These are phyloP conservation scores for Comarum palustre DNA, from an alignment of 306 rosid species.

Conservation along the genomic window DNA sequence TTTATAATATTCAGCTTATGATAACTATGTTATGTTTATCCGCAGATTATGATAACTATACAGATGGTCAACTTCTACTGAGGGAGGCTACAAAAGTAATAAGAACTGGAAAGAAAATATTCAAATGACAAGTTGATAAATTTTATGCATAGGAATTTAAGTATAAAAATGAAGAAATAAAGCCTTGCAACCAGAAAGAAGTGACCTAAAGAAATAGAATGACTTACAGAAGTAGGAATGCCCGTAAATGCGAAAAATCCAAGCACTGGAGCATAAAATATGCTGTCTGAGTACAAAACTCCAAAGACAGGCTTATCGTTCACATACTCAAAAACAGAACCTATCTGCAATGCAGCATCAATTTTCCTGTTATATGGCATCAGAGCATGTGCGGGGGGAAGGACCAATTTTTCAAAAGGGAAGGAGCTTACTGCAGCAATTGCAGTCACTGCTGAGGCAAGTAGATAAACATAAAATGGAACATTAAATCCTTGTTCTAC, in stretches of 20 bases:
- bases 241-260: constrained; percentile 87
- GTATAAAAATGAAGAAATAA: background rate
- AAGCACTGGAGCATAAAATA: constrained; percentile 84
- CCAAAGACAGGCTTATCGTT: constrained; percentile 87
- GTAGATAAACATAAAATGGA: constrained; percentile 68
- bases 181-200: background rate
- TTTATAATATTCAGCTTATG: background rate
- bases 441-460: constrained; percentile 83
- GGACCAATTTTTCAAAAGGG: background rate
- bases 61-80: constrained; percentile 3
- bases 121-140: background rate
- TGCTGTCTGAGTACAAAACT: constrained; percentile 61
- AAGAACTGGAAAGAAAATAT: background rate
- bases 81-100: background rate
- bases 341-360: constrained; percentile 49
- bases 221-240: constrained; percentile 76
- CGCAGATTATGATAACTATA: background rate
- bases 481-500: constrained; percentile 43
- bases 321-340: constrained; percentile 85
- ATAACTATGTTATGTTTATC: background rate
- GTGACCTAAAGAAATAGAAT: background rate
- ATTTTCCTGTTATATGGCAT: background rate
- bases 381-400: background rate
- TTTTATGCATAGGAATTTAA: too few relatives aligned
- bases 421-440: constrained; percentile 81